Base-by-base conservation (phyloP, 2,329 filamentous ascomycete species). In the Spiromastix sp. region DNA sequence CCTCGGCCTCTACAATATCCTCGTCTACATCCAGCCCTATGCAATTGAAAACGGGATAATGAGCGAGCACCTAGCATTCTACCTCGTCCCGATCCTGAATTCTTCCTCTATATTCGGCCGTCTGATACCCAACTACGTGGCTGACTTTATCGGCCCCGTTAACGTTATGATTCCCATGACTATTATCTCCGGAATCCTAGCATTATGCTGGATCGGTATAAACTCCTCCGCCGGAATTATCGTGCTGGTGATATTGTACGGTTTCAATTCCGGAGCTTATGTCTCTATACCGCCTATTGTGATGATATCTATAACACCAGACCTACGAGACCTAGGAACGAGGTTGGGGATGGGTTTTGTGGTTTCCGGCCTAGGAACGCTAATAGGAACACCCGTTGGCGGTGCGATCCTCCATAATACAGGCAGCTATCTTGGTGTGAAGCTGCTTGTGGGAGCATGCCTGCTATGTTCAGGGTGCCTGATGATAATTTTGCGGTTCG, bases 1-100 rank as follows among this genome's bases (percentile, higher is more conserved):
- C 21, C 66, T 67, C 42, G 58, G 57, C 39, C 33, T 65, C 16
- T 67, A 57, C 37, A 67, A 72, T 48, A 71, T 75, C 44, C 52
- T 72, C 38, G 67, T 66, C 15, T 70, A 68, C 49, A 43, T 71
- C 27, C 68, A 67, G 15, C 67, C 74, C 42, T 75, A 74, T 49
- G 68, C 69, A 18, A 72, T 73, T 16, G 58, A 77, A 25, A 75
- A 76, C 55, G 63, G 66, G n/a, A 70, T 81, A 42, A 43, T 45
- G 41, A 30, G 29, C 39, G 46, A 62, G 2, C 63, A 68, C 1
- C 54, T 82, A 1, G 72, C 74, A 0, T 79, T 76, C 45, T 84
- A 81, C 48, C 64, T 83, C n/a, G 58, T 84, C 3, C 70, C 79
- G 2, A 75, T 85, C 39, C 63, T 83, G 45, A 84, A 84, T 49